phyloP scores from a whole-genome alignment of 2,329 filamentous ascomycete species.

The Penicillium fuscoglaucum region DNA sequence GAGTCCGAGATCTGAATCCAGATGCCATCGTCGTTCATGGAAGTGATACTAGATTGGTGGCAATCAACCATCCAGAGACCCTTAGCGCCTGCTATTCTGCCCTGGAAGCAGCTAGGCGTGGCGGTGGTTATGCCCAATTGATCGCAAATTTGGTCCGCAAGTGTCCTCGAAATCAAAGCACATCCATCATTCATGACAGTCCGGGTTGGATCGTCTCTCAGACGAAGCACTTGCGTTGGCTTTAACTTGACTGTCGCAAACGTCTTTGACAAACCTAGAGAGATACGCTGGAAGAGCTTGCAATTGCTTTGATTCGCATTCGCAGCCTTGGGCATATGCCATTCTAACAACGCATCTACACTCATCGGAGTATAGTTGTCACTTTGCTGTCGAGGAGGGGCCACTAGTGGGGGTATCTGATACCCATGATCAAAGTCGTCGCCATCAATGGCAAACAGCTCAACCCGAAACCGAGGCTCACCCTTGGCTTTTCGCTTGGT shows the following conservation, averaged over 20 bases:
- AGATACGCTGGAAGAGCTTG: conserved; percentile 49
- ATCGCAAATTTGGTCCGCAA: conserved; percentile 51
- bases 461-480: conserved; percentile 33
- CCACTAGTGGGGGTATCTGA: conserved; percentile 15
- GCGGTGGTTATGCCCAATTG: conserved; percentile 41
- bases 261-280: conserved; percentile 48
- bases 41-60: conserved; percentile 28
- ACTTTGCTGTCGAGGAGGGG: conserved; percentile 27
- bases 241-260: conserved; percentile 40
- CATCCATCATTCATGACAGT: conserved; percentile 56
- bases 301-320: conserved; percentile 44
- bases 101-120: conserved; percentile 57
- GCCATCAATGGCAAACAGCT: conserved; percentile 50
- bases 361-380: conserved; percentile 39
- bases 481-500: conserved; percentile 30
- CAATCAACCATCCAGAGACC: conserved; percentile 61
- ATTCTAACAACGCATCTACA: conserved; percentile 44
- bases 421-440: conserved; percentile 35
- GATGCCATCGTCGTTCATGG: conserved; percentile 29
- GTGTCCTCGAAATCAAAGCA: conserved; percentile 53
- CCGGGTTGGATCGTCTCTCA: conserved; percentile 30
- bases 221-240: conserved; percentile 39
- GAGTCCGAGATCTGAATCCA: conserved; percentile 60
- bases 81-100: conserved; percentile 60
- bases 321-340: conserved; percentile 43